Conservation (phyloP, 441 rosid genomes). For the Adansonia gregorii region DNA sequence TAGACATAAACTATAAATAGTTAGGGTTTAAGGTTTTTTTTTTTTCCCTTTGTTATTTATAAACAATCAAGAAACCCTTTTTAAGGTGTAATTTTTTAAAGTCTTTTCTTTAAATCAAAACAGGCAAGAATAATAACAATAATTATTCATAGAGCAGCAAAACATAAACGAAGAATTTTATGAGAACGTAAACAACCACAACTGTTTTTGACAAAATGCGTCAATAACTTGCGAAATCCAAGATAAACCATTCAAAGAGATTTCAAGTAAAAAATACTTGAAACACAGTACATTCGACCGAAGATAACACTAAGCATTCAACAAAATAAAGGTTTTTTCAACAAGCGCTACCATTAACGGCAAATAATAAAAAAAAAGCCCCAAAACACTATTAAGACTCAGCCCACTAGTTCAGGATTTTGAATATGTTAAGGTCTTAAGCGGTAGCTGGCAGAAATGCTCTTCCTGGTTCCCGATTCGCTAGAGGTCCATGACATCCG, state of each 20-base stretch:
- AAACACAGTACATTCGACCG: neutral
- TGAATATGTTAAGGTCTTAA: constrained; percentile 23
- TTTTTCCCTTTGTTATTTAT: too few species aligned
- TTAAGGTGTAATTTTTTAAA: too few species aligned
- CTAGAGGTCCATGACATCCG: constrained; percentile 72
- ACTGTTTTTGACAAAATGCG: neutral
- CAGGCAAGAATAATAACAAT: too few species aligned
- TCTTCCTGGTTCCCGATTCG: constrained; percentile 56
- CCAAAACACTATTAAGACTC: neutral
- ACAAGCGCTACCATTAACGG: neutral
- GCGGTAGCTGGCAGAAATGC: constrained; percentile 55
- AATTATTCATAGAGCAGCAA: neutral
- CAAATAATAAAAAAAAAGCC: neutral
- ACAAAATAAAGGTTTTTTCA: constrained; percentile 3
- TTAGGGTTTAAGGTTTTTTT: too few species aligned
- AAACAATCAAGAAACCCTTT: too few species aligned
- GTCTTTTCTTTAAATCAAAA: too few species aligned
- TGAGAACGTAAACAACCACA: neutral
- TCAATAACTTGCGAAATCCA: neutral
- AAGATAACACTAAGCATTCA: neutral
- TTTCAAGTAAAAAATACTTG: neutral
- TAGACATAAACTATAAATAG: too few species aligned
- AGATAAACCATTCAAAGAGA: neutral
- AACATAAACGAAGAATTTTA: neutral
- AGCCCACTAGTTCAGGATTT: neutral